Conservation (phyloP, 495 filamentous ascomycete genomes). For the Xylaria palmicola region DNA sequence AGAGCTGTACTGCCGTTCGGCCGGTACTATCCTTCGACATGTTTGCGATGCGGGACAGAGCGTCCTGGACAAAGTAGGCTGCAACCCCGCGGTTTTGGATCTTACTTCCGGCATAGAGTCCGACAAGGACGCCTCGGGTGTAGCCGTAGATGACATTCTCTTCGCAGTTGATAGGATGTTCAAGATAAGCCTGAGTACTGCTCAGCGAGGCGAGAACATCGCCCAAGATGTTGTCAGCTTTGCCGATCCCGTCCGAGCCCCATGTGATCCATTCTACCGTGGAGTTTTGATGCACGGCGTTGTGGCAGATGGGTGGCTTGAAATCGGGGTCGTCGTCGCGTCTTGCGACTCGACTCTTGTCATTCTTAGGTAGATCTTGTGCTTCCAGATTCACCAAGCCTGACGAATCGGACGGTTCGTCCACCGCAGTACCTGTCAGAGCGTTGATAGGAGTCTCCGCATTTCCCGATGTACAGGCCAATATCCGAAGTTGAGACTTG, state of each 20-base stretch:
- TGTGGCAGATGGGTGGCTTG: background rate
- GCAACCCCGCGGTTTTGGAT: background rate
- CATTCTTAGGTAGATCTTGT: background rate
- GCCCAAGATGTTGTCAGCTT: background rate
- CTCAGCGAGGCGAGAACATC: background rate
- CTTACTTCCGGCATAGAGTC: background rate
- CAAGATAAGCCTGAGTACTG: background rate
- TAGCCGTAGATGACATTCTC: conserved; percentile 2
- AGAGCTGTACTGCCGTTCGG: background rate
- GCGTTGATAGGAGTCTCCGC: background rate
- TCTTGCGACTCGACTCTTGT: background rate
- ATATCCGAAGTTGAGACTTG: background rate
- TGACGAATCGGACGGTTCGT: background rate
- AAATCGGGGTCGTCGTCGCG: background rate
- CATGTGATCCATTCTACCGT: background rate
- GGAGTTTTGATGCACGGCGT: background rate
- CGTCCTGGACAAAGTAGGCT: background rate
- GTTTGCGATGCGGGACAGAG: background rate
- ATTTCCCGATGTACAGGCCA: background rate
- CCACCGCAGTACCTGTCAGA: background rate
- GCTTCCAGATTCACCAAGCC: background rate
- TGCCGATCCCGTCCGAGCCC: background rate
- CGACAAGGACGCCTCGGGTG: background rate
- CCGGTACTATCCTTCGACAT: background rate
- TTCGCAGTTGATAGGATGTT: background rate